These are phyloP conservation scores for Daldinia decipiens DNA, from an alignment of 495 filamentous ascomycete genomes.

Conservation along the genomic window DNA sequence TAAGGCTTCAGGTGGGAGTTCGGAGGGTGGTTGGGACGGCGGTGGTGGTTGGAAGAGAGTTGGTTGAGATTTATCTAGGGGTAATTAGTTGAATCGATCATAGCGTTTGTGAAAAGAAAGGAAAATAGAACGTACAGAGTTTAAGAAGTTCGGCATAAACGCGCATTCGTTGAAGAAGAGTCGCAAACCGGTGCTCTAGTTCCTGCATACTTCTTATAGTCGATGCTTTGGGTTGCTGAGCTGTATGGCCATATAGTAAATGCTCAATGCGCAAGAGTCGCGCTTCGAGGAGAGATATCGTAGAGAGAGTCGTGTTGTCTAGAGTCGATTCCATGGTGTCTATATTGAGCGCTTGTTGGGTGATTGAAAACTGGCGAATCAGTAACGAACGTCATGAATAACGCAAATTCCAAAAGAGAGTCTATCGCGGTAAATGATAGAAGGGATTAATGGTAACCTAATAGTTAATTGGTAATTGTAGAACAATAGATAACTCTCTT, in stretches of 20 bases:
- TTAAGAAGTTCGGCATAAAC: conserved; percentile 61
- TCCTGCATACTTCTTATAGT: conserved; percentile 66
- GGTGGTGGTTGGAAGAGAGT: conserved; percentile 58
- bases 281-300: conserved; percentile 79
- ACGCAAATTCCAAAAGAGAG: not conserved
- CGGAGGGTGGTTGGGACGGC: conserved; percentile 52
- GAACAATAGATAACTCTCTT: not conserved
- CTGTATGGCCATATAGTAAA: conserved; percentile 68
- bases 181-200: conserved; percentile 67
- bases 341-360: conserved; percentile 12
- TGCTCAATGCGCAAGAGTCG: conserved; percentile 80
- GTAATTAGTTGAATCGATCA: conserved; percentile 17
- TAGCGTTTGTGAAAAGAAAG: not conserved
- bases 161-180: conserved; percentile 53
- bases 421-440: not conserved
- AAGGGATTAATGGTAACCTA: not conserved
- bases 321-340: conserved; percentile 58
- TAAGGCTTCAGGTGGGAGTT: conserved; percentile 56
- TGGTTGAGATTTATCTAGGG: conserved; percentile 57
- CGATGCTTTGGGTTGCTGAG: conserved; percentile 55
- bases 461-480: not conserved
- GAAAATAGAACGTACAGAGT: conserved; percentile 52
- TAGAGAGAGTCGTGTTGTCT: conserved; percentile 65
- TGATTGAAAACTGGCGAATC: no score
- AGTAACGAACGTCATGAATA: not conserved